phyloP scores from a whole-genome alignment of 108 stramenopile species.

The Schizochytrium sp. region DNA sequence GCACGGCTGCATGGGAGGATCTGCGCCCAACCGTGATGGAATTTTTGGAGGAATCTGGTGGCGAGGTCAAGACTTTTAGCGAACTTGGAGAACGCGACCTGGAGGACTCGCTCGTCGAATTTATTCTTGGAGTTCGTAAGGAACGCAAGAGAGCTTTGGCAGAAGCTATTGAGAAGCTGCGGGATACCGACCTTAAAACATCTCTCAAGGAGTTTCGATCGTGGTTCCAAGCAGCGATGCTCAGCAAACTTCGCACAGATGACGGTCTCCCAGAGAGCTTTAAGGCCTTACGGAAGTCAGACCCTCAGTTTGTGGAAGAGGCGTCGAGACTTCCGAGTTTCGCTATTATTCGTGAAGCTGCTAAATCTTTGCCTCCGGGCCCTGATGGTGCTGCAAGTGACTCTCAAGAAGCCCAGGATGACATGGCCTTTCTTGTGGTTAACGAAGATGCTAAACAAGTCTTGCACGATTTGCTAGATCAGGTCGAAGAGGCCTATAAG shows the following conservation, averaged over 20 bases:
- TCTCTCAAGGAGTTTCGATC: background rate
- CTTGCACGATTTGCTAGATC: conserved; percentile 23
- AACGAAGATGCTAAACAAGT: conserved; percentile 10
- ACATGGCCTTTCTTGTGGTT: background rate
- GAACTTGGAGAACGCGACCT: background rate
- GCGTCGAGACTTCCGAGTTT: background rate
- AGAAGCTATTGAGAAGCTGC: background rate
- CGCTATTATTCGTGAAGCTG: background rate
- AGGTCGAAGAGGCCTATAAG: background rate
- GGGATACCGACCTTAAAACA: background rate
- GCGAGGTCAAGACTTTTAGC: background rate
- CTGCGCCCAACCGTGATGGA: background rate
- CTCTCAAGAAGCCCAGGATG: background rate
- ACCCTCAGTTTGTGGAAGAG: background rate
- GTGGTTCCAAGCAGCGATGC: background rate
- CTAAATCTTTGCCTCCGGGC: background rate
- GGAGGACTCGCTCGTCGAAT: background rate
- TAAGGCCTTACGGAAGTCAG: background rate
- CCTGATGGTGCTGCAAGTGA: background rate
- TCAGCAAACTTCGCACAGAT: background rate
- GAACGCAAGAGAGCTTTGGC: background rate
- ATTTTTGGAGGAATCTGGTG: background rate
- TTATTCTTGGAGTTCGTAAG: conserved; percentile 3
- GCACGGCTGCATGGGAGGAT: conserved; percentile 16
- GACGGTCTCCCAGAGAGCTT: background rate